Evolutionary conservation across 306 rosid species (phyloP).

Genomic region (Sesbania bispinosa): DNA sequence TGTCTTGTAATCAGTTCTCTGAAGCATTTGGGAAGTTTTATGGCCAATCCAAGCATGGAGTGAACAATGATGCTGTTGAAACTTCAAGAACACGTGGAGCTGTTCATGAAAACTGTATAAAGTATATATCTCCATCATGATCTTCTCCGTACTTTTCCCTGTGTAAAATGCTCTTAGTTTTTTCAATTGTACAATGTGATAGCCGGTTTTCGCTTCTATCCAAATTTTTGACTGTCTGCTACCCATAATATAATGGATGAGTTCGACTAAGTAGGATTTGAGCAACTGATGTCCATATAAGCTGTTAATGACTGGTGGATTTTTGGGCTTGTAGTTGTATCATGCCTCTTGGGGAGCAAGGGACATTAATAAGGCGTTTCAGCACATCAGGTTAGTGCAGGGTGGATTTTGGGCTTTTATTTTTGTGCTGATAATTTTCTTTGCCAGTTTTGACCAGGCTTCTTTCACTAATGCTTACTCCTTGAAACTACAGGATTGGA

Average conservation of each 20-base stretch:
- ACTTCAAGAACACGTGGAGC: slow-evolving; percentile 65
- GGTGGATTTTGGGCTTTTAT: neutral
- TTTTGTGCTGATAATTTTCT: neutral
- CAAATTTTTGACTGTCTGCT: neutral
- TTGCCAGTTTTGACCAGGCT: neutral
- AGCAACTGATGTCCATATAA: neutral
- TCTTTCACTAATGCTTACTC: neutral
- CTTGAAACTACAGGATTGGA: slow-evolving; percentile 64
- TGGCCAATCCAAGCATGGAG: slow-evolving; percentile 72
- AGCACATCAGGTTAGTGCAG: slow-evolving; percentile 90
- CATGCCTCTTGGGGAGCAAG: slow-evolving; percentile 51
- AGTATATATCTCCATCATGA: slow-evolving; percentile 39
- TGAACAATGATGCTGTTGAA: slow-evolving; percentile 60
- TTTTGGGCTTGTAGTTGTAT: slow-evolving; percentile 61
- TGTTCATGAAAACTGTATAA: slow-evolving; percentile 87
- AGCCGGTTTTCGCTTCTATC: slow-evolving; percentile 17
- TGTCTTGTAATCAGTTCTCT: slow-evolving; percentile 52
- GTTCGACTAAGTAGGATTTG: slow-evolving; percentile 8
- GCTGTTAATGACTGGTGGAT: slow-evolving; percentile 19
- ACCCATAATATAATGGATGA: neutral
- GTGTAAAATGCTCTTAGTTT: neutral
- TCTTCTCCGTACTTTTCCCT: slow-evolving; percentile 15
- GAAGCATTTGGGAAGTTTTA: slow-evolving; percentile 91
- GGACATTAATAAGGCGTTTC: slow-evolving; percentile 59
- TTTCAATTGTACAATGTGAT: neutral